A percentile compares a stretch with the other conserved stretches of the same genome.
Conservation (phyloP, 1,139 yeast genomes). For the Suhomyces maxii region DNA sequence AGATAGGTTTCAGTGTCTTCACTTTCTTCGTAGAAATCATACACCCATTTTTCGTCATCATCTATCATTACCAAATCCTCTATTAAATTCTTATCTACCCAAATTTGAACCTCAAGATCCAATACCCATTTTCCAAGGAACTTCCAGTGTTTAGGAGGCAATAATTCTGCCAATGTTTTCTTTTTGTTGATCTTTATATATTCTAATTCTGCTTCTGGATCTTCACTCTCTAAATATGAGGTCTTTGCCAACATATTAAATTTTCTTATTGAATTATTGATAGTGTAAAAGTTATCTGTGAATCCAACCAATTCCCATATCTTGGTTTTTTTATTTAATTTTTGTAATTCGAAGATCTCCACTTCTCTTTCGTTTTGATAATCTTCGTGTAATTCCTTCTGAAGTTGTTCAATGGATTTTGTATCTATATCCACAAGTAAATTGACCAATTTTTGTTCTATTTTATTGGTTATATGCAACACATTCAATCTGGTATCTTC, state of each 20-base stretch:
- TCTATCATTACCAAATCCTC: constrained; percentile 59
- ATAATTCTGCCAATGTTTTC: constrained; percentile 34
- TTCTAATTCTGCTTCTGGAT: background rate
- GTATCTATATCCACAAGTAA: constrained; percentile 19
- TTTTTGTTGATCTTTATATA: constrained; percentile 16
- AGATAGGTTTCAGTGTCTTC: constrained; percentile 9
- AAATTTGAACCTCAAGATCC: constrained; percentile 56
- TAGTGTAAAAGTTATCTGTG: constrained; percentile 53
- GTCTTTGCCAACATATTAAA: constrained; percentile 9
- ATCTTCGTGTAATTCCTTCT: background rate
- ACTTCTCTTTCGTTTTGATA: constrained; percentile 26
- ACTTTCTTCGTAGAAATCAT: constrained; percentile 40
- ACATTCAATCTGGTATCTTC: constrained; percentile 61
- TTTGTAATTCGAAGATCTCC: constrained; percentile 73
- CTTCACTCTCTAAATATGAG: constrained; percentile 9
- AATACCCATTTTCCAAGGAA: constrained; percentile 56
- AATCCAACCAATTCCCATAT: constrained; percentile 66
- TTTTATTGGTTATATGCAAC: constrained; percentile 44
- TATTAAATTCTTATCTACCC: constrained; percentile 56
- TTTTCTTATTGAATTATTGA: constrained; percentile 32
- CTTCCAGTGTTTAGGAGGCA: constrained; percentile 60
- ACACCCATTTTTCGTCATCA: constrained; percentile 76
- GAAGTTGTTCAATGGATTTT: background rate
- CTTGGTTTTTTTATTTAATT: constrained; percentile 45
- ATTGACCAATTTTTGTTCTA: constrained; percentile 42